Base-by-base conservation (phyloP, 768 basidiomycete genomes). In the Termitomyces eurrhizus region DNA sequence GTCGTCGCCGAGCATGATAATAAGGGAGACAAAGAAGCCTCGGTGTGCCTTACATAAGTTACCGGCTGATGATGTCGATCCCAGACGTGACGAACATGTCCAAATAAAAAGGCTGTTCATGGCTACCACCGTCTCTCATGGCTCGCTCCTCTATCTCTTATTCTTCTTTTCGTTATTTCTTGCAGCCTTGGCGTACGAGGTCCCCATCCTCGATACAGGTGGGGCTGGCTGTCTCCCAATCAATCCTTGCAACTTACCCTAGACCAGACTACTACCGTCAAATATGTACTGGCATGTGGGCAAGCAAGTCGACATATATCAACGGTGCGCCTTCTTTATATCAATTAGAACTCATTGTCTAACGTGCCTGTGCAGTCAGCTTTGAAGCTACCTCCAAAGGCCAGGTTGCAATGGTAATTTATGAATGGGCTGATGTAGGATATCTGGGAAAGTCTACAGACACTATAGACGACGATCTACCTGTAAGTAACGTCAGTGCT, bases 221-320 rank as follows among this genome's bases (percentile, higher is more conserved):
- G 45, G 45, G 51, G 75, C 57, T 58, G n/a, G n/a, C 35, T 42
- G 60, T 57, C 52, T 45, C 61, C 56, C 48, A 39, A 52, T 60
- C 48, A 49, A 33, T 16, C 48, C 45, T 18, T 53, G 9, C 2
- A 36, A 42, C 62, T 65, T 51, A 65, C 39, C 33, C 37, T 41
- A 54, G 57, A 39, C 35, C 68, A 72, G 93, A 94, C 74, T 88
- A 87, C 75, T 84, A 90, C 35, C 84, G 92, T 52, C 94, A 98
- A 78, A 88, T 89, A 72, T 98, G 95, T 75, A 93, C 90, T 62
- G 95, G 95, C 56, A 96, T 98, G 93, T 98, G 92, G 87, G 90
- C 84, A 32, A 85, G 86, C 42, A 70, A 80, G 52, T 80, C 84
- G 45, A 89, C 95, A 35, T 89, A 85, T 74, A 94, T 97, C 67